Percentiles rank a stretch among this genome's conserved stretches.
Conservation (phyloP, 75 land plant genomes). For the Pinus tabuliformis region DNA sequence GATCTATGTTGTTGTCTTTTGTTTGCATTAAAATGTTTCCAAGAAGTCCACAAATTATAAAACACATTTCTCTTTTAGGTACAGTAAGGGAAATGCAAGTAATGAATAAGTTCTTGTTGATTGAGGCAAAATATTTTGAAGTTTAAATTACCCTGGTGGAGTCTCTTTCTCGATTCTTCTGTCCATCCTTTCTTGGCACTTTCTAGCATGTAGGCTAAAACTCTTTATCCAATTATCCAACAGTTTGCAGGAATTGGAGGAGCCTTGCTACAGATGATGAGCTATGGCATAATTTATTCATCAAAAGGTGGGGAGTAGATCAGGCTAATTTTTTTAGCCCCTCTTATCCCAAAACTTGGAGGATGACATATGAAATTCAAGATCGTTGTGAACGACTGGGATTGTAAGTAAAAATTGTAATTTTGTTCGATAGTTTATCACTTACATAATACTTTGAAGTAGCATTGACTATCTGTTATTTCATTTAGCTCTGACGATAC, state of each 20-base stretch:
- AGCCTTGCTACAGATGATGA: constrained; percentile 30
- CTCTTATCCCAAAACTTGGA: constrained; percentile 43
- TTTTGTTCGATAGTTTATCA: not conserved
- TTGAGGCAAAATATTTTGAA: too few species aligned
- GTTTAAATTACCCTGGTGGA: too few species aligned
- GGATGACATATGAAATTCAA: constrained; percentile 47
- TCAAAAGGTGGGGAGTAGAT: constrained; percentile 55
- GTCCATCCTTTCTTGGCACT: too few species aligned
- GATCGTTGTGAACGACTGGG: constrained; percentile 61
- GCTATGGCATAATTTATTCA: constrained; percentile 50
- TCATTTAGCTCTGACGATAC: not conserved
- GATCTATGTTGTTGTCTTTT: too few species aligned
- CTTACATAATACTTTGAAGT: not conserved
- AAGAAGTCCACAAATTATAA: too few species aligned
- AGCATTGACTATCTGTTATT: not conserved
- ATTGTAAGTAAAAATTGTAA: constrained; percentile 31
- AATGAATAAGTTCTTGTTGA: too few species aligned
- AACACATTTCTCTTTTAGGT: too few species aligned
- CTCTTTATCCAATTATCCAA: too few species aligned
- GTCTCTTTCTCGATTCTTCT: too few species aligned
- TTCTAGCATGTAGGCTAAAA: too few species aligned
- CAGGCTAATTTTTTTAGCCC: constrained; percentile 41
- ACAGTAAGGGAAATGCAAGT: too few species aligned
- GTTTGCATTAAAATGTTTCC: too few species aligned
- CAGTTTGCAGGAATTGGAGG: constrained; percentile 68